Conservation (phyloP, 495 filamentous ascomycete species). For the Aspergillus indologenus region DNA sequence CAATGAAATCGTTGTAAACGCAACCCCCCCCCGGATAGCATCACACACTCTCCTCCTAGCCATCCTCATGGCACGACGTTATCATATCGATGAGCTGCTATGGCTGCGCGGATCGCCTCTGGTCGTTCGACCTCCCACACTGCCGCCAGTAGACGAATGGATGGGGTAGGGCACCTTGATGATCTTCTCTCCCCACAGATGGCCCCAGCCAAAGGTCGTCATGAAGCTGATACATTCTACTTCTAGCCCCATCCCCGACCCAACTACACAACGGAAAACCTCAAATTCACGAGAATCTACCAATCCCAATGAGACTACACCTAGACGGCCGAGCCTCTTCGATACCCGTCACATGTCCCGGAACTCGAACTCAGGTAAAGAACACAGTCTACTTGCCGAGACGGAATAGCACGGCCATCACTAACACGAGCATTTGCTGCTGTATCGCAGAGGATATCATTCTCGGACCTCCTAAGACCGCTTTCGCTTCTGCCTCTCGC, state of each 20-base stretch:
- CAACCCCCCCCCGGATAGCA: slow-evolving; percentile 21
- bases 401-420: slow-evolving; percentile 16
- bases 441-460: slow-evolving; percentile 72
- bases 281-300: slow-evolving; percentile 43
- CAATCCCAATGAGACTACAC: slow-evolving; percentile 34
- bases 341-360: slow-evolving; percentile 61
- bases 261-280: slow-evolving; percentile 47
- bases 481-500: slow-evolving; percentile 78
- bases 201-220: neutral
- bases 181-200: slow-evolving; percentile 8
- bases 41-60: slow-evolving; percentile 26
- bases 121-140: slow-evolving; percentile 70
- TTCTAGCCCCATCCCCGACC: slow-evolving; percentile 44
- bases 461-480: slow-evolving; percentile 82
- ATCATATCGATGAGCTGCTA: slow-evolving; percentile 76
- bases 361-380: slow-evolving; percentile 56
- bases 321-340: slow-evolving; percentile 57
- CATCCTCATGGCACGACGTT: slow-evolving; percentile 58
- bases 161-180: slow-evolving; percentile 70
- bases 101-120: slow-evolving; percentile 78
- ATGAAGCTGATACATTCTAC: slow-evolving; percentile 26
- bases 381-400: neutral
- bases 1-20: slow-evolving; percentile 35
- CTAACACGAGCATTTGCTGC: slow-evolving; percentile 27
- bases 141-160: slow-evolving; percentile 95